These are phyloP conservation scores for Mucor mucedo DNA, from an alignment of 371 early-diverging fungal species.

Conservation along the genomic window DNA sequence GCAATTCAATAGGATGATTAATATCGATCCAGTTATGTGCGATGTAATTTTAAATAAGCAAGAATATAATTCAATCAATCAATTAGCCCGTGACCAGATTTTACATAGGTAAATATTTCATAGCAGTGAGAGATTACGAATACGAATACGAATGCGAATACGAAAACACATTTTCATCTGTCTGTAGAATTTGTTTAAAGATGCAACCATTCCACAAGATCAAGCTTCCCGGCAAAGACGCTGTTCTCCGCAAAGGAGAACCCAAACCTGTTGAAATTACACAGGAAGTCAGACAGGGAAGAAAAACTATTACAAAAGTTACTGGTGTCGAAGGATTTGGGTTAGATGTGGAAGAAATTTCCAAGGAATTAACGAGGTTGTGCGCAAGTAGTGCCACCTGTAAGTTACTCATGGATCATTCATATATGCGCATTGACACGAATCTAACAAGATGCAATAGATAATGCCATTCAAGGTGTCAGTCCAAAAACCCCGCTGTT, in stretches of 20 bases:
- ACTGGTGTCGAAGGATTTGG: conserved; percentile 67
- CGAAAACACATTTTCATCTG: neutral
- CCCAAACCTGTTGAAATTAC: conserved; percentile 62
- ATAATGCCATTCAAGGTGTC: conserved; percentile 61
- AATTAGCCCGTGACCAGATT: conserved; percentile 60
- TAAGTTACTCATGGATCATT: conserved; percentile 30
- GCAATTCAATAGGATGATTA: conserved; percentile 40
- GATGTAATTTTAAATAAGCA: conserved; percentile 64
- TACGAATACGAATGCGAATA: neutral
- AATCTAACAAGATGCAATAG: conserved; percentile 23
- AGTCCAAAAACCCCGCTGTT: conserved; percentile 60
- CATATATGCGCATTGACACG: neutral
- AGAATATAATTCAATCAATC: conserved; percentile 61
- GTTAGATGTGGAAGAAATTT: conserved; percentile 66
- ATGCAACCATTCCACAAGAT: conserved; percentile 63
- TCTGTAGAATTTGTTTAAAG: conserved; percentile 45
- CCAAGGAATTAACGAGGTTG: conserved; percentile 61
- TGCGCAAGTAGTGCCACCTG: conserved; percentile 74
- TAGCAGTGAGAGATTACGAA: conserved; percentile 20
- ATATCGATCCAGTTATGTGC: conserved; percentile 63
- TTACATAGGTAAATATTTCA: conserved; percentile 26
- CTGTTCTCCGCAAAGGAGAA: conserved; percentile 41
- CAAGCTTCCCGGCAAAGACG: conserved; percentile 50
- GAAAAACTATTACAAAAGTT: conserved; percentile 69
- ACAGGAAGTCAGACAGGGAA: conserved; percentile 67